Evolutionary conservation across 2,329 filamentous ascomycete species (phyloP), one percentile per base, ranked within the genome.

Genomic region (Zymoseptoria ardabiliae): DNA sequence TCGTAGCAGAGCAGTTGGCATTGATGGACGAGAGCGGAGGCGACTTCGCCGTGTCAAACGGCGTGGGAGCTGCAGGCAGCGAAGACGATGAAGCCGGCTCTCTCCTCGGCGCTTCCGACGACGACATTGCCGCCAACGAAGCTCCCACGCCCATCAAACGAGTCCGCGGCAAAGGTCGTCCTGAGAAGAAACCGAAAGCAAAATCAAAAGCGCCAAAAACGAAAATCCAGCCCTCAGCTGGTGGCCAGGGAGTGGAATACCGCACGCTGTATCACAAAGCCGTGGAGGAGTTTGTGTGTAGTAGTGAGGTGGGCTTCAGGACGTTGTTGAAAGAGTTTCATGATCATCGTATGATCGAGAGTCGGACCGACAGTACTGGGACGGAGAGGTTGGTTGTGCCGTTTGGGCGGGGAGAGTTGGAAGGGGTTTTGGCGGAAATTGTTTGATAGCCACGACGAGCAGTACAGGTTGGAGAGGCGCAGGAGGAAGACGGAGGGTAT

Each of bases 281-380:
- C 2, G 88, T 93, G 4, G 92, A 97, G 75, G 91, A 96, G 71
- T 97, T 99, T 73, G 94, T 99, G 54, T 97, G 93, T 73, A 94
- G 90, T 67, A 96, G 89, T 61, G 94, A 97, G 77, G 91, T 97
- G 83, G 91, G 90, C 63, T 97, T 97, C 77, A 83, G 94, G 61
- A 96, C 92, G 23, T 74, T 99, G 71, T 76, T 99, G 63, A 97
- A 97, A 76, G 94, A 99, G 82, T 94, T 99, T 73, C 91, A 97
- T 72, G 94, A 99, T 70, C 94, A 99, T 77, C 91, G 97, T 71
- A 97, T 99, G 85, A 89, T 99, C 63, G 90, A 90, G 58, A 95
- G 89, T 62, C 85, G 86, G 63, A 93, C 93, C 71, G 93, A 99
- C 73, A 82, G 84, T 0, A 79, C 92, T 58, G 94, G 94, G 2